A percentile compares a stretch with the other conserved stretches of the same genome.
Conservation (phyloP, 768 basidiomycete genomes). For the Trametes cubensis region DNA sequence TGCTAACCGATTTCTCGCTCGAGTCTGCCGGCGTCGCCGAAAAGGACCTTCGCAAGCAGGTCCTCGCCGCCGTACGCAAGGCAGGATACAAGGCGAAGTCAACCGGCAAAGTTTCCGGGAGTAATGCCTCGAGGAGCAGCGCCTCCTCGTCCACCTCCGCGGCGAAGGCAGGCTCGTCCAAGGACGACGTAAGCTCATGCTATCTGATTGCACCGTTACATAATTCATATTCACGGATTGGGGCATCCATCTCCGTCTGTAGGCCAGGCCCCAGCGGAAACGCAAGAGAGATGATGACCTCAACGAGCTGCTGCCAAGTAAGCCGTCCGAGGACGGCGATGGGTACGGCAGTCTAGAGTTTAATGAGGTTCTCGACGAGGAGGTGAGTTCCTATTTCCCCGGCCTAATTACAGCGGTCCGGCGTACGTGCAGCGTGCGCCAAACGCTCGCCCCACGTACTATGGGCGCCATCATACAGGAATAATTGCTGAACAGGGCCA, state of each 20-base stretch:
- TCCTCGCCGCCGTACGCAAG: slow-evolving; percentile 62
- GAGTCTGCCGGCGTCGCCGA: slow-evolving; percentile 57
- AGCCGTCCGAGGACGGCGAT: slow-evolving; percentile 52
- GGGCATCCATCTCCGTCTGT: slow-evolving; percentile 6
- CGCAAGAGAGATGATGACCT: slow-evolving; percentile 53
- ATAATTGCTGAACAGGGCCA: neutral
- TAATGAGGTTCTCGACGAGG: slow-evolving; percentile 70
- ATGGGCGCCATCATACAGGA: neutral
- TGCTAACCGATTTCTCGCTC: slow-evolving; percentile 64
- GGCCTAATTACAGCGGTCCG: neutral
- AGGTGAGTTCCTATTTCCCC: slow-evolving; percentile 45
- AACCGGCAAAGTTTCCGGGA: slow-evolving; percentile 5
- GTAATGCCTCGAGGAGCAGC: neutral
- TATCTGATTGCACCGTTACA: slow-evolving; percentile 7
- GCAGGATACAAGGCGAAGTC: slow-evolving; percentile 52
- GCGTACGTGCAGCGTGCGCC: neutral
- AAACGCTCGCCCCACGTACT: neutral
- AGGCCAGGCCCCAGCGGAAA: slow-evolving; percentile 45
- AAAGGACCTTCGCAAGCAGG: slow-evolving; percentile 64
- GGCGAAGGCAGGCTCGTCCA: slow-evolving; percentile 21
- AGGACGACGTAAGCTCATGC: slow-evolving; percentile 23
- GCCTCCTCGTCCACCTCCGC: slow-evolving; percentile 1
- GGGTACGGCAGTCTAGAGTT: slow-evolving; percentile 65
- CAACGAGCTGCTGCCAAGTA: slow-evolving; percentile 63
- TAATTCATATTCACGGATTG: slow-evolving; percentile 5